Base-by-base conservation (phyloP, 345 rosid genomes). In the Linum lewisii region DNA sequence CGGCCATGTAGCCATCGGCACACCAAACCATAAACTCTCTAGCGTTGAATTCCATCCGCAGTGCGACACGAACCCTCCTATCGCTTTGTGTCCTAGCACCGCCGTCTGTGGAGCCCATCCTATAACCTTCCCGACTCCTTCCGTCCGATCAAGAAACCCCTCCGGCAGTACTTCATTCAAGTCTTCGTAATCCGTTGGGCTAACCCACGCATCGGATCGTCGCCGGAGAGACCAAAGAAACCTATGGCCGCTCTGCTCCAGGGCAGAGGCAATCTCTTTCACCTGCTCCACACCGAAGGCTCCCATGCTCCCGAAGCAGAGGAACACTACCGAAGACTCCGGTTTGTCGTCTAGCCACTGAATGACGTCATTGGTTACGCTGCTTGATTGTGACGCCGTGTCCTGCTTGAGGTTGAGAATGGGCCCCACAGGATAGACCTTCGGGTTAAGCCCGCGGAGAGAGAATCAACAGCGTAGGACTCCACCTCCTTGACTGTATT, bases 241-340 rank as follows among this genome's bases (percentile, higher is more conserved):
- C 6, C 54, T 53, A 18, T 62, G 49, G 0, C 63, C 63, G 16
- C 72, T 51, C 0, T 5, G 21, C 19, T 62, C 72, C 1, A 68
- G 51, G 3, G 58, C 72, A 1, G 1, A 7, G 0, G 72, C 67
- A 18, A 58, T 68, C 24, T 68, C 72, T 13, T 21, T 37, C 32
- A 62, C 62, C n/a, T 68, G 72, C 2, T 61, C 66, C 21, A 4
- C 54, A 19, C 24, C 29, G 44, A 68, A 63, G 13, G 52, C 20
- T 38, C 63, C 72, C 57, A 23, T 26, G 54, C 63, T 68, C n/a
- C 66, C 63, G 22, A 68, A 68, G 24, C 72, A 68, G 11, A 68
- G 51, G 51, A 62, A 68, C 58, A 62, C 58, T 7, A 62, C 72
- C 0, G 72, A 68, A 7, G 38, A 57, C 0, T 13, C 21, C 5